Base-by-base conservation (phyloP, 1,284 basidiomycete species). In the Boletus mariae region DNA sequence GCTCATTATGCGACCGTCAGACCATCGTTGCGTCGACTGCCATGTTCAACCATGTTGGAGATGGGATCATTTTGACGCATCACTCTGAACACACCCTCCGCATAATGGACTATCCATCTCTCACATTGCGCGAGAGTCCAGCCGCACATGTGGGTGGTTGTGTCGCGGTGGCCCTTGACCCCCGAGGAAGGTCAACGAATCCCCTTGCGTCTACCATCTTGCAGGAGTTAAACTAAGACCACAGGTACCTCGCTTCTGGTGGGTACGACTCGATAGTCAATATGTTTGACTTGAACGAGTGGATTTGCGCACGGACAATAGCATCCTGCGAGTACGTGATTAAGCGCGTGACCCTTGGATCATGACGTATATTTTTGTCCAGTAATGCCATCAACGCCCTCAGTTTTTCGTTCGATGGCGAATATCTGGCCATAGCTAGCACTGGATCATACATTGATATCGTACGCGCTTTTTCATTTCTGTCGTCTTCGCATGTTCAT, bases 331-430 rank as follows among this genome's bases (percentile, higher is more conserved):
- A 90, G 89, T 91, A 65, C 58, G 85, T 80, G 2, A 17, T 35
- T 10, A 15, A 34, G 7, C 47, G 38, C 32, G 13, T 44, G 47
- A 0, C 5, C 28, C 4, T 47, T 31, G 17, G 25, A 17, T 31
- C 12, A 1, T 32, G 15, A 55, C 23, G 44, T 42, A 59, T 43
- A 7, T 32, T 46, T 42, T 13, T 13, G 1, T 32, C 57, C 51
- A 91, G 89, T 53, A 75, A 88, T 60, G 76, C 80, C 26, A 84
- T 90, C 59, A 87, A 80, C 53, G 76, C 79, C n/a, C 67, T 91
- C n/a, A 87, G 85, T 63, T 91, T 90, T 73, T 90, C 87, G 5
- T 77, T 84, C 57, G 88, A 90, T 58, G 88, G 88, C 35, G 89
- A 91, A 72, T 90, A 85, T 62, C 67, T 90, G 28, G 88, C 88